Conservation (phyloP, 768 basidiomycete species). For the Termitomyces sp. region DNA sequence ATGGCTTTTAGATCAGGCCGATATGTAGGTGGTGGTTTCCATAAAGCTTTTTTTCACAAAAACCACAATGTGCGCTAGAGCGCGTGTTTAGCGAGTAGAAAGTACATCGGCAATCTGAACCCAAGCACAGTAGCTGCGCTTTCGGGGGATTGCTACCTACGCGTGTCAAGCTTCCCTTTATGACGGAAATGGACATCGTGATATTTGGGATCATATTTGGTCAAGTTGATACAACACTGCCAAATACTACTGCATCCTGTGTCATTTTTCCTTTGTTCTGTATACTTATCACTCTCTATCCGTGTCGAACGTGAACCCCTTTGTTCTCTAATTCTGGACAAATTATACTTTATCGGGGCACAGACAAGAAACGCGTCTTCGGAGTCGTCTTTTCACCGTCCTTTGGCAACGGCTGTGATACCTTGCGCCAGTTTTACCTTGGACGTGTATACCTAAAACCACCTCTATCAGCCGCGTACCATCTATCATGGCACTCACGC, state of each 20-base stretch:
- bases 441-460: constrained; percentile 1
- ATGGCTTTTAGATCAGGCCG: neutral
- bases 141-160: neutral
- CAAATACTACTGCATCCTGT: neutral
- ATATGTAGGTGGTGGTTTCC: neutral
- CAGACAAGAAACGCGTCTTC: neutral
- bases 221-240: neutral
- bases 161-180: constrained; percentile 1
- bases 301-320: neutral
- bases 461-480: neutral
- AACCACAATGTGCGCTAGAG: neutral
- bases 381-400: neutral
- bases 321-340: neutral
- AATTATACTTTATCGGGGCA: neutral
- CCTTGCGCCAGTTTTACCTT: neutral
- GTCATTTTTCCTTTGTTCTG: neutral
- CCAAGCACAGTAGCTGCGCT: neutral
- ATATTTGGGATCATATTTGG: constrained; percentile 8
- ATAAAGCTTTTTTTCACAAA: neutral
- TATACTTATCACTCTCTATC: too few species aligned
- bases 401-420: neutral
- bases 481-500: constrained; percentile 25
- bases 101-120: neutral
- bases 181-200: constrained; percentile 8
- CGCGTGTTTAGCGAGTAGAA: neutral